Evolutionary conservation across 805 yeast genomes (phyloP), one percentile per base, ranked within the genome.

Genomic region (Yueomyces sp.): DNA sequence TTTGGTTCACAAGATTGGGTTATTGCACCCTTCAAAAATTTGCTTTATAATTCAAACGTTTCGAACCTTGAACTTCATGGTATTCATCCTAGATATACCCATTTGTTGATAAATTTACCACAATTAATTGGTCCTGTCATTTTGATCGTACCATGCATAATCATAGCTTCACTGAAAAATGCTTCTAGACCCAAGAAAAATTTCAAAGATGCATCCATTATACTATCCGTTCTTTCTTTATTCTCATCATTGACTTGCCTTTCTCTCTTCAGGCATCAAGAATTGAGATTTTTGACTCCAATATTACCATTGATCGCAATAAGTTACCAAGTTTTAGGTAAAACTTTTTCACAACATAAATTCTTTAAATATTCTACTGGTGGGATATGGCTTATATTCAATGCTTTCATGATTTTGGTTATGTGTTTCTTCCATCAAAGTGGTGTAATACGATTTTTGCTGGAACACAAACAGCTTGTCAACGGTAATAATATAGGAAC

Each of bases 391-490:
- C 61, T 79, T 26, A 46, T 65, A 0, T 92, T 85, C 65, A 88
- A 87, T 55, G 11, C 72, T 0, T 38, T 67, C 0, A 59, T 85
- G 65, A 75, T 77, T 1, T 11, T 79, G 0, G 48, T 88, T 1
- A 79, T 85, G 82, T 97, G 97, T 0, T 57, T 77, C 0, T 68
- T 77, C 29, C 98, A 92, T 54, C 98, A 92, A 65, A 87, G 90
- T 37, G 99, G 99, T 1, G 76, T 92, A 0, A 65, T 90, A 1
- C 81, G 85, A 0, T 81, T 83, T 0, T 64, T 84, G 36, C 52
- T 19, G 42, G 57, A 26, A 46, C 52, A 3, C 42, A 50, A 26
- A 48, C 63, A 3, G 19, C 39, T 37, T 8, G 28, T 19, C n/a
- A 41, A 41, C 9, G 19, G 33, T 4, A 4, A 28, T 1, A 27